Percentiles rank a stretch among this genome's conserved stretches.
Conservation (phyloP, 2,329 filamentous ascomycete species). For the Penicillium sp. region DNA sequence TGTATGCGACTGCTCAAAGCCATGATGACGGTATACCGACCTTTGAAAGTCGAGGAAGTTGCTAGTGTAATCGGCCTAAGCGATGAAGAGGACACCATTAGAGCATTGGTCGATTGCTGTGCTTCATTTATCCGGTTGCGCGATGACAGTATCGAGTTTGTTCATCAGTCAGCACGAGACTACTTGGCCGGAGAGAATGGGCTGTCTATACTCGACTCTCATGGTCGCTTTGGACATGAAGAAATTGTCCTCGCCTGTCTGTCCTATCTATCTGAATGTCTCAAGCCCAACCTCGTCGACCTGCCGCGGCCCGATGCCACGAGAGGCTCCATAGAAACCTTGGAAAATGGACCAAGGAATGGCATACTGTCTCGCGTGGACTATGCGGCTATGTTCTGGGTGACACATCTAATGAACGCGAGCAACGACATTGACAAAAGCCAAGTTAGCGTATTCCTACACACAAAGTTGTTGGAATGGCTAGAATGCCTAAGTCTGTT, state of each 20-base stretch:
- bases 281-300: constrained; percentile 27
- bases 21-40: constrained; percentile 28
- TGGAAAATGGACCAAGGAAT: neutral
- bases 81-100: constrained; percentile 10
- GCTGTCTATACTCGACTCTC: constrained; percentile 19
- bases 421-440: constrained; percentile 6
- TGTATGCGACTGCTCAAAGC: constrained; percentile 26
- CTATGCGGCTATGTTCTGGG: constrained; percentile 31
- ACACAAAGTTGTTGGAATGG: constrained; percentile 29
- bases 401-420: constrained; percentile 20
- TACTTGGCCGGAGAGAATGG: constrained; percentile 19
- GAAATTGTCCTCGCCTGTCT: constrained; percentile 21
- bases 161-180: constrained; percentile 33
- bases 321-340: constrained; percentile 12
- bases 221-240: constrained; percentile 14
- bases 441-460: constrained; percentile 21
- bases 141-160: constrained; percentile 26
- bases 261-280: constrained; percentile 21
- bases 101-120: constrained; percentile 18
- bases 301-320: constrained; percentile 24
- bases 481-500: constrained; percentile 31
- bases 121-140: constrained; percentile 28
- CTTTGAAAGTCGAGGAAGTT: constrained; percentile 26
- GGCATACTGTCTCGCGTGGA: constrained; percentile 5
- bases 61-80: constrained; percentile 21